A percentile compares a stretch with the other conserved stretches of the same genome.
These are phyloP conservation scores for Andalucia godoyi DNA, from an alignment of 78 protist genomes.

Conservation along the genomic window DNA sequence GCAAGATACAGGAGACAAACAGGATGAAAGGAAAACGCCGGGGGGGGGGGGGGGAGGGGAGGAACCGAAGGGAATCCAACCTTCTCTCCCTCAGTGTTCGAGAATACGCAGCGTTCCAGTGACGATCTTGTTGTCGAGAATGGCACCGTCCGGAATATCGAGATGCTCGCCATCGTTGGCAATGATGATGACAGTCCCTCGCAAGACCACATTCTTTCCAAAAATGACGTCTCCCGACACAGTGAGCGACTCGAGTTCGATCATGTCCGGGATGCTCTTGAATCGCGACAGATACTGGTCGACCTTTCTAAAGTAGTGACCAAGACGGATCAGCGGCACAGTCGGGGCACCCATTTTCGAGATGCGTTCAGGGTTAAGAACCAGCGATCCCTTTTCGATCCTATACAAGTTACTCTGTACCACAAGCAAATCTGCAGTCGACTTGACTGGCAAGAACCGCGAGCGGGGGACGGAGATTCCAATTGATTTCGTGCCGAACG, in stretches of 20 bases:
- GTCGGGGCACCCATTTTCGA: conserved; percentile 42
- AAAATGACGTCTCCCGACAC: conserved; percentile 81
- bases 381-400: conserved; percentile 36
- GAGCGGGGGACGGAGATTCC: conserved; percentile 84
- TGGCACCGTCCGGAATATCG: conserved; percentile 71
- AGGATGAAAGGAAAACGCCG: too few relatives aligned
- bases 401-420: conserved; percentile 74
- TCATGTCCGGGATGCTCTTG: conserved; percentile 61
- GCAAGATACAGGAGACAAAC: too few relatives aligned
- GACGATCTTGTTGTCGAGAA: conserved; percentile 73
- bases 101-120: conserved; percentile 61
- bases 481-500: conserved; percentile 47
- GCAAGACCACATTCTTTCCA: conserved; percentile 52
- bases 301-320: conserved; percentile 61
- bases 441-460: conserved; percentile 95
- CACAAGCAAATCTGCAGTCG: conserved; percentile 75
- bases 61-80: too few relatives aligned
- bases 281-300: conserved; percentile 13
- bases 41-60: too few relatives aligned
- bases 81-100: too few relatives aligned
- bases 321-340: conserved; percentile 78
- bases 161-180: conserved; percentile 57
- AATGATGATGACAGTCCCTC: conserved; percentile 66
- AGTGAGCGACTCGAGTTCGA: conserved; percentile 77
- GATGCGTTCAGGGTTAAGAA: conserved; percentile 29